Base-by-base conservation (phyloP, 176 grass and related monocot species). In the Hsuehochloa calcarea region DNA sequence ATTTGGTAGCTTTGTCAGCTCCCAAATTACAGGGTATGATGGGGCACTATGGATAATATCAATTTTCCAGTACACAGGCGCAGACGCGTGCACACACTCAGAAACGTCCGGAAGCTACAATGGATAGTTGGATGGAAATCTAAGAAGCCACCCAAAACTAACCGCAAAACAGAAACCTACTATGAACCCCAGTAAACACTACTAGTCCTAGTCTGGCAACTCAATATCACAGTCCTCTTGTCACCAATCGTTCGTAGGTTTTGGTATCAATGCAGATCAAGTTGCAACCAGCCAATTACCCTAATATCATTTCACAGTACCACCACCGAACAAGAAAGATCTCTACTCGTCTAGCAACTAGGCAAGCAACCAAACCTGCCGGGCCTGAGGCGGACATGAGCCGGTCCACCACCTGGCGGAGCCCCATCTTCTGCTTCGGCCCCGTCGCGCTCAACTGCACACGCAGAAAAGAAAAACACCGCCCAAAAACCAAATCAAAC, bases 351-450 rank as follows among this genome's bases (percentile, higher is more conserved):
- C 9, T 49, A 62, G 61, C 13, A 65, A 25, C 49, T 62, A 23
- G 20, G 52, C 19, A 86, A 59, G 17, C 68, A 8, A 65, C 45
- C 69, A 19, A 80, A 94, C 96, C 96, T 89, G 90, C 67, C 39
- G 90, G 66, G 25, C 90, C 93, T 3, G 96, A 96, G 51, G 22
- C 41, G 49, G 47, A 73, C 85, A 90, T 85, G 84, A 99, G 84
- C 81, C 88, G 83, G 80, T 89, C 70, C 40, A 91, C 74, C 59
- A 90, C 91, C 51, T 99, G 91, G 66, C 69, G 46, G 34, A 96
- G 88, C 75, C 86, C 77, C 86, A 96, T 87, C 80, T 89, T 85
- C 88, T 94, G 62, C 60, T 91, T 92, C 70, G 90, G 66, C 72
- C 91, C 93, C 5, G 88, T 54, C 31, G 84, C 88, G 45, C 79